These are phyloP conservation scores for Bruguiera hainesii DNA, from an alignment of 441 rosid genomes.

Conservation along the genomic window DNA sequence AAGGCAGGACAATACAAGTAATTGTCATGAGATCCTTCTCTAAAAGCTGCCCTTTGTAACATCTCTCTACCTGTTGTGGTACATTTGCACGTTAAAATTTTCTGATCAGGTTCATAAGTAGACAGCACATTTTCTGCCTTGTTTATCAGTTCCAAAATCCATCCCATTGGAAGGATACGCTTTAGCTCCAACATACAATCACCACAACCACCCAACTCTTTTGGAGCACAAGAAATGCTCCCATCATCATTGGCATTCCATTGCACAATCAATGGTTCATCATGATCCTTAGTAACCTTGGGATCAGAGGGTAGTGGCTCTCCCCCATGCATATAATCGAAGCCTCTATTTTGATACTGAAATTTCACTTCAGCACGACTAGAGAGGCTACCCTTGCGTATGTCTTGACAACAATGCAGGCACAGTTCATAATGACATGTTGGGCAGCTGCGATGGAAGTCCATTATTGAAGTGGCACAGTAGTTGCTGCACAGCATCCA, in stretches of 20 bases:
- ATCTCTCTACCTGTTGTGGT: constrained; percentile 18
- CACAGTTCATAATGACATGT: constrained; percentile 78
- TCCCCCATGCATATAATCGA: constrained; percentile 70
- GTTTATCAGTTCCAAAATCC: constrained; percentile 49
- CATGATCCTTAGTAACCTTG: constrained; percentile 21
- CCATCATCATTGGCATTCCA: constrained; percentile 62
- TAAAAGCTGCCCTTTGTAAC: constrained; percentile 45
- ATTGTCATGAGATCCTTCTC: constrained; percentile 54
- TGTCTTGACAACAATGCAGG: constrained; percentile 76
- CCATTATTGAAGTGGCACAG: constrained; percentile 87
- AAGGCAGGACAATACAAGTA: constrained; percentile 57
- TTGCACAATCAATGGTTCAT: constrained; percentile 16
- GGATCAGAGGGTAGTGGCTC: constrained; percentile 35
- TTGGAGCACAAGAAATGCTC: constrained; percentile 62
- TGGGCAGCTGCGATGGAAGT: constrained; percentile 80
- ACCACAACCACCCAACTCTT: constrained; percentile 76
- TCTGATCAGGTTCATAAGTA: constrained; percentile 16
- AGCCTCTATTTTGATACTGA: constrained; percentile 47
- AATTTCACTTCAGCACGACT: constrained; percentile 39
- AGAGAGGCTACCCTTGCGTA: constrained; percentile 48
- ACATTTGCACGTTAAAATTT: constrained; percentile 20
- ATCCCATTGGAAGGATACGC: constrained; percentile 49
- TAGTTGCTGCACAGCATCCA: constrained; percentile 55
- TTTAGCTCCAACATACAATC: constrained; percentile 58
- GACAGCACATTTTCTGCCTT: constrained; percentile 39